Conservation (phyloP, 805 yeast genomes). For the Ogataea philodendri region DNA sequence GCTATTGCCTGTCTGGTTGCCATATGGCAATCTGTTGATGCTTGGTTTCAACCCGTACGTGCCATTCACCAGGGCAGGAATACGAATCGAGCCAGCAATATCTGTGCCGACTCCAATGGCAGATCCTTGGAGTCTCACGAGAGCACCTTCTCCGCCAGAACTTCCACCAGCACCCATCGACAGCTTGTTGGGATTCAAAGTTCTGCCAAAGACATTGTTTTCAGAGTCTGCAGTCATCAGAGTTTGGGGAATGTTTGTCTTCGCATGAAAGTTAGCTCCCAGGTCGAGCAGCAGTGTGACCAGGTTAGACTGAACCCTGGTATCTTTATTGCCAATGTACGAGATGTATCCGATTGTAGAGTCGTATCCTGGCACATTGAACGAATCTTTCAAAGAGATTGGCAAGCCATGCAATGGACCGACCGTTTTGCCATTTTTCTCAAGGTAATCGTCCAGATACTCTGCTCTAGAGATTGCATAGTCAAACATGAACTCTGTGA, state of each 20-base stretch:
- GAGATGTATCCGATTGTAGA: constrained; percentile 20
- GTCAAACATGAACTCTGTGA: constrained; percentile 26
- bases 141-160: constrained; percentile 7
- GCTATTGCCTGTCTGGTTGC: no score
- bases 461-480: constrained; percentile 24
- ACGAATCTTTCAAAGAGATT: constrained; percentile 54
- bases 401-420: constrained; percentile 30
- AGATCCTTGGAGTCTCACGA: constrained; percentile 4
- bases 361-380: constrained; percentile 37
- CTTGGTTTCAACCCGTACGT: constrained; percentile 48
- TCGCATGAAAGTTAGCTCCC: constrained; percentile 6
- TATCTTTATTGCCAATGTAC: constrained; percentile 12
- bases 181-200: constrained; percentile 4
- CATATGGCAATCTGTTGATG: no score
- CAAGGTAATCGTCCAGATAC: constrained; percentile 18
- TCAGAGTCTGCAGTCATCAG: constrained; percentile 4
- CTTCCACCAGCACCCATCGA: constrained; percentile 4
- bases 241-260: constrained; percentile 5
- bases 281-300: constrained; percentile 16
- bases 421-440: constrained; percentile 15
- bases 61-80: constrained; percentile 53
- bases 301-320: no score
- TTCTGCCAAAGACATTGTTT: constrained; percentile 3
- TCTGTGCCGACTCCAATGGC: constrained; percentile 5
- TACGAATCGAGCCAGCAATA: constrained; percentile 7